These are phyloP conservation scores for Prillingera fragicola DNA, from an alignment of 1,284 basidiomycete species.

Conservation along the genomic window DNA sequence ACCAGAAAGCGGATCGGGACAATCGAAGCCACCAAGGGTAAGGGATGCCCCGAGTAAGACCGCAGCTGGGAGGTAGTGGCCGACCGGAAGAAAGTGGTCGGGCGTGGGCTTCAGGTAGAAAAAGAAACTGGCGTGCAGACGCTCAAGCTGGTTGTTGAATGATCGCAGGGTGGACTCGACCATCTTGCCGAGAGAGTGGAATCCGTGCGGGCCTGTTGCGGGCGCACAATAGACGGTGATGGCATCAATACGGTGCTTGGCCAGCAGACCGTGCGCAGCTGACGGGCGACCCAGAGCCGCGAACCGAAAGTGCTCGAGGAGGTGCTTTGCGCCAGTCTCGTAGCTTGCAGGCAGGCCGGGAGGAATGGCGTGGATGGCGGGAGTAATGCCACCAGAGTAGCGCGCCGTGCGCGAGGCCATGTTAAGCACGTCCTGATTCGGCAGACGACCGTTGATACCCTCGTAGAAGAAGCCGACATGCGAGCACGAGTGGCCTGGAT, in stretches of 20 bases:
- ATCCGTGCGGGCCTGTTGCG: constrained; percentile 87
- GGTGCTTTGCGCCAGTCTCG: constrained; percentile 27
- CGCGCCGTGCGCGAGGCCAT: constrained; percentile 69
- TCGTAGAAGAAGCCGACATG: constrained; percentile 90
- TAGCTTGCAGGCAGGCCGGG: constrained; percentile 9
- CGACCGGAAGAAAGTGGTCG: constrained; percentile 78
- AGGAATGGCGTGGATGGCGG: constrained; percentile 68
- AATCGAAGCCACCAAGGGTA: constrained; percentile 70
- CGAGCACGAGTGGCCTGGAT: constrained; percentile 92
- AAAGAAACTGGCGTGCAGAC: constrained; percentile 91
- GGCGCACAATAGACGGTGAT: constrained; percentile 85
- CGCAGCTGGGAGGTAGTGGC: constrained; percentile 77
- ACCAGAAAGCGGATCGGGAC: constrained; percentile 65
- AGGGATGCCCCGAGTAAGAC: constrained; percentile 73
- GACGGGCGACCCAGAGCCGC: constrained; percentile 41
- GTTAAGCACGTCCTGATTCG: constrained; percentile 93
- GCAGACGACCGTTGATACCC: constrained; percentile 87
- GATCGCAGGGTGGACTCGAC: constrained; percentile 81
- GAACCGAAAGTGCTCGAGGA: constrained; percentile 39
- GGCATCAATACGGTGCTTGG: constrained; percentile 81
- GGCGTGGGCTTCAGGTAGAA: constrained; percentile 79
- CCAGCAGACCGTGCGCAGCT: constrained; percentile 50
- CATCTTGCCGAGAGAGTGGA: constrained; percentile 81
- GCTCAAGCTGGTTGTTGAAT: constrained; percentile 85
- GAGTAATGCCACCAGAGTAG: constrained; percentile 65